Evolutionary conservation across 2,329 filamentous ascomycete species (phyloP), one percentile per base, ranked within the genome.

Genomic region (Fusarium coffeatum): DNA sequence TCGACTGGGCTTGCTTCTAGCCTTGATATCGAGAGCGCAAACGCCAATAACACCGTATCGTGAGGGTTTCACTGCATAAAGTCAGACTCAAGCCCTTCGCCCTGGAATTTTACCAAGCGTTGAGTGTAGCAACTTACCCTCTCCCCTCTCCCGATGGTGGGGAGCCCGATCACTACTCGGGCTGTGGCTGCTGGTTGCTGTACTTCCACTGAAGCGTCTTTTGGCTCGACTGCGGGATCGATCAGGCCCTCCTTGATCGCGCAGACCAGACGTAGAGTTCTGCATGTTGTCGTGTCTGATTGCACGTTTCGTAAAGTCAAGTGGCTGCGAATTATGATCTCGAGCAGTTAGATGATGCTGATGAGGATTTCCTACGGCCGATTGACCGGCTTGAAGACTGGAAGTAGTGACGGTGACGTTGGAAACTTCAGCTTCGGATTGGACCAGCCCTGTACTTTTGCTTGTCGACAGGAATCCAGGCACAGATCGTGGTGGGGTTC

Each of bases 11-110:
- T 98, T 98, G 85, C 94, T 98, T 76, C 96, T 89, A 37, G 96
- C 96, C 83, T 99, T 99, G 73, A 95, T 88, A 81, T 99, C 96
- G 62, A 99, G 85, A 23, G 96, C 97, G 79, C 96, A 99, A 12
- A 99, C 93, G 55, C 96, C 96, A 76, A 99, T 97, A 50, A 90
- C 85, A 45, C 89, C 89, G 78, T 84, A 87, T 3, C 87, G 85
- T 6, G 88, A 85, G 12, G 88, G 87, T 78, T 89, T 90, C 28
- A 78, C 81, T 84, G 47, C 59, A 64, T 51, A 32, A 48, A 41
- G 73, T 83, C 71, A 81, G 80, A 55, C 23, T 54, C 25, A 34
- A 27, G 18, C 40, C 30, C 41, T 25, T 49, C 23, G 45, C 25
- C 37, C 41, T 23, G 22, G 25, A 20, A 46, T 25, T 9, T 41